phyloP scores from a whole-genome alignment of 1,284 basidiomycete species.

The Boletus semigastroideus region DNA sequence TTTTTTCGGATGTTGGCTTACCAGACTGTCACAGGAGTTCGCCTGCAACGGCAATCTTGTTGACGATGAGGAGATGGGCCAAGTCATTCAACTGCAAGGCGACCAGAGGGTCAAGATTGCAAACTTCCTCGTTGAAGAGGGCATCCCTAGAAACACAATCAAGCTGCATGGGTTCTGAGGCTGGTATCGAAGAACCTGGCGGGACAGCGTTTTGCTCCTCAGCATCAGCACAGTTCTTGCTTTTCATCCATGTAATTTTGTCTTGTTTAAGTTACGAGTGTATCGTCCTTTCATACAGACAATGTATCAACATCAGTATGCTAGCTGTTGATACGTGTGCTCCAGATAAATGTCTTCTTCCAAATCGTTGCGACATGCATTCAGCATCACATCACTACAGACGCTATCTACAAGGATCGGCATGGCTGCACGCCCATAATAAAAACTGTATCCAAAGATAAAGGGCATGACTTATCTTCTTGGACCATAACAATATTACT shows the following conservation, averaged over 20 bases:
- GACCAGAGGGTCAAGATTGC: conserved; percentile 95
- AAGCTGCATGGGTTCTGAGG: conserved; percentile 83
- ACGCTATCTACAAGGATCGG: background rate
- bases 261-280: conserved; percentile 16
- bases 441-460: conserved; percentile 12
- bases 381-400: background rate
- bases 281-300: conserved; percentile 17
- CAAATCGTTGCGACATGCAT: conserved; percentile 10
- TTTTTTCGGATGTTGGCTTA: conserved; percentile 3
- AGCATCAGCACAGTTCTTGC: conserved; percentile 11
- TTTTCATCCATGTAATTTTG: conserved; percentile 20
- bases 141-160: conserved; percentile 70
- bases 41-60: conserved; percentile 99
- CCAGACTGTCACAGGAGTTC: conserved; percentile 70
- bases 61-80: conserved; percentile 94
- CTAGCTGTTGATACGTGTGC: conserved; percentile 27
- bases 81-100: conserved; percentile 99
- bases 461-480: conserved; percentile 28
- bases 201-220: conserved; percentile 6
- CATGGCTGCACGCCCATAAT: conserved; percentile 1
- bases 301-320: conserved; percentile 29
- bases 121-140: conserved; percentile 81
- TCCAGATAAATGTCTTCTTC: conserved; percentile 24
- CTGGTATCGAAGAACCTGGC: conserved; percentile 3
- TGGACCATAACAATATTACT: conserved; percentile 34